Evolutionary conservation across 2,329 filamentous ascomycete species (phyloP).

Genomic region (Xylariales sp.): DNA sequence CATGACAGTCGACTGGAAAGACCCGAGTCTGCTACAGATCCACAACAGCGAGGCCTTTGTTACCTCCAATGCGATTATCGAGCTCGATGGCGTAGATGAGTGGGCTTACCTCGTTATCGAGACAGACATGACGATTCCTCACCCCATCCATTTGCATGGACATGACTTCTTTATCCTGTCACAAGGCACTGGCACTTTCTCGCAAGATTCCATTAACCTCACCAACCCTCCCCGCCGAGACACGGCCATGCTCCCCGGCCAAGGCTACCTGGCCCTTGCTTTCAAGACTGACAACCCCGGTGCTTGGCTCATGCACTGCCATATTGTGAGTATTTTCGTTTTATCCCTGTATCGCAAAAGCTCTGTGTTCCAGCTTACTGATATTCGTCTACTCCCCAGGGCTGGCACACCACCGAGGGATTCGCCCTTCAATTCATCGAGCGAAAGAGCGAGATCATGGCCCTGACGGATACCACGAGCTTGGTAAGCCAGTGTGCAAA

Average conservation of each 20-base stretch:
- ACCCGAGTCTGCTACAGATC: conserved; percentile 38
- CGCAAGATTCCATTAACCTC: conserved; percentile 25
- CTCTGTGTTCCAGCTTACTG: no score
- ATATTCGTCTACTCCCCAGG: no score
- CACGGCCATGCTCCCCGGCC: conserved; percentile 38
- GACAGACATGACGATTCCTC: conserved; percentile 11
- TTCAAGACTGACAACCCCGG: conserved; percentile 51
- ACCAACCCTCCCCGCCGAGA: conserved; percentile 46
- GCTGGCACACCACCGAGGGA: conserved; percentile 6
- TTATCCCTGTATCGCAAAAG: no score
- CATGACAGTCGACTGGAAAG: conserved; percentile 40
- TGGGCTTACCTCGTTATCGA: conserved; percentile 32
- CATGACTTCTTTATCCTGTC: conserved; percentile 38
- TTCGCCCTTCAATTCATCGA: conserved; percentile 7
- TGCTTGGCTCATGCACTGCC: conserved; percentile 10
- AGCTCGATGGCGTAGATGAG: conserved; percentile 18
- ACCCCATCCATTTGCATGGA: conserved; percentile 26
- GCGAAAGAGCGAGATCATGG: conserved; percentile 3
- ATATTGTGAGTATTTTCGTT: no score
- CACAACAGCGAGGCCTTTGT: conserved; percentile 19
- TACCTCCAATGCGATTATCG: conserved; percentile 23
- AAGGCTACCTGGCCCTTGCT: conserved; percentile 44
- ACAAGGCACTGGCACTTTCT: conserved; percentile 21
- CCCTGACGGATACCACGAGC: background rate
- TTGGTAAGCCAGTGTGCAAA: background rate